Percentiles rank a stretch among this genome's conserved stretches.
phyloP scores from a whole-genome alignment of 2,329 filamentous ascomycete species.

The Pyrenophora tritici-repentis region DNA sequence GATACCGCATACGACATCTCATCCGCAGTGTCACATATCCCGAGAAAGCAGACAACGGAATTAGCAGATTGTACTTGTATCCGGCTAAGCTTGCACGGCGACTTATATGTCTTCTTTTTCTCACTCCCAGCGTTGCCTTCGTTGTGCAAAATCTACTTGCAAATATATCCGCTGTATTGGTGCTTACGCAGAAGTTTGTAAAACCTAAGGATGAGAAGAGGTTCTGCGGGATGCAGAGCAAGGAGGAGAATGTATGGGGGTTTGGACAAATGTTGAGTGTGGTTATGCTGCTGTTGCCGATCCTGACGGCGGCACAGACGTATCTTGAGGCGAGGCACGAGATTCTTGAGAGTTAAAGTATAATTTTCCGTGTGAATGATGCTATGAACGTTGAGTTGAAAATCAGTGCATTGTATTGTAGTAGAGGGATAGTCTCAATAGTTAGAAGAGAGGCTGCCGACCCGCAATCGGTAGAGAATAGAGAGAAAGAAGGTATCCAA shows the following conservation, averaged over 20 bases:
- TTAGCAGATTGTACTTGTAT: not conserved
- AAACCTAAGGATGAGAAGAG: constrained; percentile 18
- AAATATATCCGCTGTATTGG: constrained; percentile 27
- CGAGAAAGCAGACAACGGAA: not conserved
- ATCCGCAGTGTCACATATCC: constrained; percentile 15
- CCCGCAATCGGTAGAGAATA: too few species aligned
- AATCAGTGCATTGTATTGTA: too few species aligned
- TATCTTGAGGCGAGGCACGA: constrained; percentile 37
- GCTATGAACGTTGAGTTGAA: too few species aligned
- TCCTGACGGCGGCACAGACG: constrained; percentile 32
- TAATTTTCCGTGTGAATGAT: too few species aligned
- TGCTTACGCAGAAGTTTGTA: constrained; percentile 37
- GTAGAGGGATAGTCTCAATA: too few species aligned
- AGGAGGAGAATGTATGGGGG: constrained; percentile 36
- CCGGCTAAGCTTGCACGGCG: constrained; percentile 21
- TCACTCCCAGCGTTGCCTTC: constrained; percentile 36
- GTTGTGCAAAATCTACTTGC: constrained; percentile 34
- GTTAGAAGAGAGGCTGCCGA: too few species aligned
- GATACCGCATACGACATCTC: not conserved
- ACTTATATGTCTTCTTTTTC: constrained; percentile 30
- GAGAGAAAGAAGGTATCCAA: too few species aligned
- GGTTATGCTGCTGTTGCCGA: constrained; percentile 35
- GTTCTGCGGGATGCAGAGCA: constrained; percentile 32
- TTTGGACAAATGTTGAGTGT: constrained; percentile 41
- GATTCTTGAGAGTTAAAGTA: constrained; percentile 9